Evolutionary conservation across 352 stramenopile genomes (phyloP).

Genomic region (Blastocystis sp.): DNA sequence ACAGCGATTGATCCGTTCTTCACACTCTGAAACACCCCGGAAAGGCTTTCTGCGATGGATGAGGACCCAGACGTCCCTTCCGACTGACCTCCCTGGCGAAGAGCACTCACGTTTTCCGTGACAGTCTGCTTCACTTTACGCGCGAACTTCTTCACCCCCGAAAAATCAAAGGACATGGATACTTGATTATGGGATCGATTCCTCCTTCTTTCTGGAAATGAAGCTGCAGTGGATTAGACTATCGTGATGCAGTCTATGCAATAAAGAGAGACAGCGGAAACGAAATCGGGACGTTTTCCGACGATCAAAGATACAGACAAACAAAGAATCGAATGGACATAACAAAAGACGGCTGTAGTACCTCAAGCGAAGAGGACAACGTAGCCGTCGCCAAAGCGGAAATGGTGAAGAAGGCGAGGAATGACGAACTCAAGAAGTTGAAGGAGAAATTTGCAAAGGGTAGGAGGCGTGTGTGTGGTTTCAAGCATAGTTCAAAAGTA

Average conservation of each 20-base stretch:
- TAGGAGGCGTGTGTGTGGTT: background rate
- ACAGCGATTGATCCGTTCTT: background rate
- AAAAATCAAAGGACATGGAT: background rate
- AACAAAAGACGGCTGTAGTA: background rate
- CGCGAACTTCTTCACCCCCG: background rate
- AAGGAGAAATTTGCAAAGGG: slow-evolving; percentile 56
- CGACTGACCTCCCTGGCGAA: background rate
- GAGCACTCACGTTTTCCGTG: background rate
- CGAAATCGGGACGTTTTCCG: background rate
- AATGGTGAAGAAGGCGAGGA: background rate
- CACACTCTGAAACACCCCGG: background rate
- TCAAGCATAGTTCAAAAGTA: slow-evolving; percentile 20
- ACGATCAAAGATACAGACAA: background rate
- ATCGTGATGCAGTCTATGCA: background rate
- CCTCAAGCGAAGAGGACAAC: background rate
- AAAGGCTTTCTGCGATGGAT: background rate
- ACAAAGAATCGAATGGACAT: background rate
- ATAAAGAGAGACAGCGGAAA: background rate
- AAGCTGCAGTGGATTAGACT: background rate
- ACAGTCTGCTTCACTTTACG: background rate
- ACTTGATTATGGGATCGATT: background rate
- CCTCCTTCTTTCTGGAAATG: background rate
- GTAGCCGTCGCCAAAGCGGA: background rate
- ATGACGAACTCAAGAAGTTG: slow-evolving; percentile 52
- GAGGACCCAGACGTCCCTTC: background rate